phyloP scores from a whole-genome alignment of 805 yeast genomes.

The Schwanniomyces yamadae region DNA sequence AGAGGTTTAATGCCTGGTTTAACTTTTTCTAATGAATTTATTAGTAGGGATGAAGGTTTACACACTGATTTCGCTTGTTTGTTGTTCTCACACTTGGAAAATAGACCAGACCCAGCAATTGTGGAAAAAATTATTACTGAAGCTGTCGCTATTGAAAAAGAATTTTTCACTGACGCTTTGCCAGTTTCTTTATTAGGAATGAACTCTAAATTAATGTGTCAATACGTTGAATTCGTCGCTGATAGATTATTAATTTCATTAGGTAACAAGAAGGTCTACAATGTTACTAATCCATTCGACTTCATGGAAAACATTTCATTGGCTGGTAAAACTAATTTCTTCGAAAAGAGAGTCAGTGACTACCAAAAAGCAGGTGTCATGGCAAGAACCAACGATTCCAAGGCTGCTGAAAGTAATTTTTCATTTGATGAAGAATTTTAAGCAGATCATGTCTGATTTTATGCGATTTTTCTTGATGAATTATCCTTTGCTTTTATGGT shows the following conservation, averaged over 20 bases:
- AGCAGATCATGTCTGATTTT: conserved; percentile 1
- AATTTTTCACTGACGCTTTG: conserved; percentile 90
- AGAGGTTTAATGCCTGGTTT: conserved; percentile 99
- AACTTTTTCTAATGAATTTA: conserved; percentile 95
- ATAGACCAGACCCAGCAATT: conserved; percentile 78
- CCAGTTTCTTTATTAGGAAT: conserved; percentile 93
- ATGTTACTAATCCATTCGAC: conserved; percentile 91
- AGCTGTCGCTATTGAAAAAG: conserved; percentile 93
- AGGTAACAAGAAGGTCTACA: conserved; percentile 87
- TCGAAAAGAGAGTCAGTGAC: conserved; percentile 97
- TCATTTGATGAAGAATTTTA: conserved; percentile 93
- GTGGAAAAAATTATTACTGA: conserved; percentile 87
- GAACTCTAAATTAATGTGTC: conserved; percentile 93
- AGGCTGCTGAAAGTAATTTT: conserved; percentile 56
- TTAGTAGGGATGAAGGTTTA: conserved; percentile 97
- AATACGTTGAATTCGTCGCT: conserved; percentile 96
- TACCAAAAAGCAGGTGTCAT: conserved; percentile 99
- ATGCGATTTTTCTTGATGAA: conserved; percentile 2
- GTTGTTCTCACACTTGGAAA: conserved; percentile 86
- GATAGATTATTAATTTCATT: conserved; percentile 89
- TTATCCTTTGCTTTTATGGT: conserved; percentile 1
- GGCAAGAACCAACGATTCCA: conserved; percentile 63
- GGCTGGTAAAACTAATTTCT: conserved; percentile 98
- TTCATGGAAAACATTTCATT: conserved; percentile 98
- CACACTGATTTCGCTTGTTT: conserved; percentile 98